phyloP scores from a whole-genome alignment of 2,329 filamentous ascomycete genomes.

The Nemania bipapillata region DNA sequence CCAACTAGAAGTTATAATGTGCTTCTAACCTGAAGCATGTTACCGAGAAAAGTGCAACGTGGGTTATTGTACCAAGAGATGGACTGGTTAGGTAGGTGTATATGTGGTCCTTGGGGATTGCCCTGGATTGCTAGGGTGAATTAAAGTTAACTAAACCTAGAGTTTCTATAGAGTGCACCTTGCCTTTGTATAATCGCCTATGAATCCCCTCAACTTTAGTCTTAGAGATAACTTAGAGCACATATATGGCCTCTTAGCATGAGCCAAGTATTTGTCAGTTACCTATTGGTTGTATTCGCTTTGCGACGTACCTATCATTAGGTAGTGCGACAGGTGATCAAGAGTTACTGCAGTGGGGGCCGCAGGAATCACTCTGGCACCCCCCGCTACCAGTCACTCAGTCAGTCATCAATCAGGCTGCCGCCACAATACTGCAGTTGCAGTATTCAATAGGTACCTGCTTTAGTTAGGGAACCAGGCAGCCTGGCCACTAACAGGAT shows the following conservation, averaged over 20 bases:
- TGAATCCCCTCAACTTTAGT: neutral
- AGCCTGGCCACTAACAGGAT: neutral
- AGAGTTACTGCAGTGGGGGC: constrained; percentile 8
- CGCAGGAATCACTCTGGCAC: neutral
- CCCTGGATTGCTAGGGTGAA: too few species aligned
- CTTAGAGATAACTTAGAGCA: neutral
- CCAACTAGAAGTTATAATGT: too few species aligned
- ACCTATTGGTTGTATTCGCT: neutral
- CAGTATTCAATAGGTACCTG: neutral
- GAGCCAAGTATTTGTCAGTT: neutral
- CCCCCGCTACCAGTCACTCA: constrained; percentile 3
- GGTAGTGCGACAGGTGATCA: neutral
- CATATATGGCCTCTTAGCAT: neutral
- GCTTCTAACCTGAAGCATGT: neutral
- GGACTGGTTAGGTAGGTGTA: too few species aligned
- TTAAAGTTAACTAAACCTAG: too few species aligned
- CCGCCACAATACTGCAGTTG: neutral
- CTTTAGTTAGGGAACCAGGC: neutral
- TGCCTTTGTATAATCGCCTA: neutral
- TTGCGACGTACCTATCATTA: neutral
- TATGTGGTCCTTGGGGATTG: too few species aligned
- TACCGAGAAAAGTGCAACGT: neutral
- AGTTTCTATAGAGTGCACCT: neutral
- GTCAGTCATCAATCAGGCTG: neutral
- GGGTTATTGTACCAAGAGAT: neutral